Percentiles rank a stretch among this genome's conserved stretches.
These are phyloP conservation scores for Corymbia calophylla DNA, from an alignment of 441 rosid genomes.

Conservation along the genomic window DNA sequence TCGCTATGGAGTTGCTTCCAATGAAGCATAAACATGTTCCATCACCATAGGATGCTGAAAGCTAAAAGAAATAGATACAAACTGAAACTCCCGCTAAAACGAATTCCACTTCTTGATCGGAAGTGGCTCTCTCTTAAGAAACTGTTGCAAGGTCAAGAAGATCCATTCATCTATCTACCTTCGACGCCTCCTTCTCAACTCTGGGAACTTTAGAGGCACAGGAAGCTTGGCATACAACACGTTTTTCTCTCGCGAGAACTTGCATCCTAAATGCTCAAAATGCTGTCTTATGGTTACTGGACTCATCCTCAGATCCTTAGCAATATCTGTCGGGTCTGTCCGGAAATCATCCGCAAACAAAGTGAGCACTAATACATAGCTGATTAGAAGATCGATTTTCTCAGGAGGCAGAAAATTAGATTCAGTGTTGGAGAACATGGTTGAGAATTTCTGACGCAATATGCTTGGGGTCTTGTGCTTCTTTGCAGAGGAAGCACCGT, in stretches of 20 bases:
- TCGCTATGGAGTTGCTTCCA: neutral
- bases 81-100: neutral
- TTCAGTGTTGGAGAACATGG: constrained; percentile 40
- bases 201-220: constrained; percentile 59
- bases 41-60: neutral
- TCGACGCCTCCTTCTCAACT: constrained; percentile 20
- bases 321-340: constrained; percentile 57
- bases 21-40: neutral
- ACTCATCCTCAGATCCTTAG: constrained; percentile 61
- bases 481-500: constrained; percentile 47
- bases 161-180: neutral
- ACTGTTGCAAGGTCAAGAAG: neutral
- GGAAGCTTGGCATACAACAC: constrained; percentile 37
- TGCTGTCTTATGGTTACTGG: constrained; percentile 32
- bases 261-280: constrained; percentile 79
- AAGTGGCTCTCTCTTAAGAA: neutral
- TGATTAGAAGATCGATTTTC: constrained; percentile 53
- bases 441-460: constrained; percentile 37
- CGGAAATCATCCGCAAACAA: constrained; percentile 62
- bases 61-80: neutral
- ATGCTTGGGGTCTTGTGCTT: constrained; percentile 50
- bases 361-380: constrained; percentile 70
- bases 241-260: constrained; percentile 24
- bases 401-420: constrained; percentile 33
- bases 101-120: neutral